phyloP scores from a whole-genome alignment of 768 basidiomycete species.

The Panaeolus papilionaceus region DNA sequence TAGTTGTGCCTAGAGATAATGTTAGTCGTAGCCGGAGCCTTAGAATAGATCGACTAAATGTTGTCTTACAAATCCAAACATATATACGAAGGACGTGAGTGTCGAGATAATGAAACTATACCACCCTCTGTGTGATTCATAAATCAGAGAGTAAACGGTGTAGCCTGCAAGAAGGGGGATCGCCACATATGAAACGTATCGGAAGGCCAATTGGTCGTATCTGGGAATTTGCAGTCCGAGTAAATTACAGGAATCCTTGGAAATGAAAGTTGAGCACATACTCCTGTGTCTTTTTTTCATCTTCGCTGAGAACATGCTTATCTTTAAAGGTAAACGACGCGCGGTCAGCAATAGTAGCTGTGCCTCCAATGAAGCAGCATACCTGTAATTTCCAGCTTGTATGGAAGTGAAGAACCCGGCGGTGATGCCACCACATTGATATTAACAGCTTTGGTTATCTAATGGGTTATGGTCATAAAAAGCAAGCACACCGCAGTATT shows the following conservation, averaged over 20 bases:
- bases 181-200: conserved; percentile 90
- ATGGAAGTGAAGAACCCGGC: conserved; percentile 74
- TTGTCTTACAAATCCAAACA: conserved; percentile 94
- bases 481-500: conserved; percentile 21
- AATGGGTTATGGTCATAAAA: conserved; percentile 14
- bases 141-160: conserved; percentile 80
- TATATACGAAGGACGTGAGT: conserved; percentile 90
- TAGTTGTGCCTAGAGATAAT: conserved; percentile 70
- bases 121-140: conserved; percentile 91
- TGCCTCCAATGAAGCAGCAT: conserved; percentile 29
- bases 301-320: conserved; percentile 95
- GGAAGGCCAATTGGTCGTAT: conserved; percentile 93
- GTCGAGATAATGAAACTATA: conserved; percentile 96
- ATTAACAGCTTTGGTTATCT: conserved; percentile 93
- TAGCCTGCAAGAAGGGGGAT: conserved; percentile 82
- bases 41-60: conserved; percentile 8
- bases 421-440: conserved; percentile 70
- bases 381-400: conserved; percentile 85
- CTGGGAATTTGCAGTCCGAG: conserved; percentile 40
- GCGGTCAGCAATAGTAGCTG: conserved; percentile 16
- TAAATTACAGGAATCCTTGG: neutral
- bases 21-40: conserved; percentile 18
- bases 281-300: conserved; percentile 98
- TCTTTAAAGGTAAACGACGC: conserved; percentile 49
- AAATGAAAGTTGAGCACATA: conserved; percentile 43